Base-by-base conservation (phyloP, 2,329 filamentous ascomycete genomes). In the Penicillium sp. region DNA sequence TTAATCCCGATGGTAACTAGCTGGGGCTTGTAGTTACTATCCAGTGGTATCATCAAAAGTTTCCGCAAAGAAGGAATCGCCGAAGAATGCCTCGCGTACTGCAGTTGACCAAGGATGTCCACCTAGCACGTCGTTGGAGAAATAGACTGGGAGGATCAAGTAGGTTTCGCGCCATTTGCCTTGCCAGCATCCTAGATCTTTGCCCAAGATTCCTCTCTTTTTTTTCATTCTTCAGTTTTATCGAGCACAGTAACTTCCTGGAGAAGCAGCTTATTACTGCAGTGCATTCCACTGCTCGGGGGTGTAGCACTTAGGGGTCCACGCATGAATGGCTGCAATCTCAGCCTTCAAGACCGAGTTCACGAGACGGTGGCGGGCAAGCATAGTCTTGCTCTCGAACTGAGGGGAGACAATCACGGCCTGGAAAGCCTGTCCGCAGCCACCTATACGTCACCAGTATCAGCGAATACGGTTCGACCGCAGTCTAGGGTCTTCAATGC, bases 241-340 rank as follows among this genome's bases (percentile, higher is more conserved):
- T 13, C 25, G 11, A 7, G 10, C 6, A 27, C 11, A 7, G 4
- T 27, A 6, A 7, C 26, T 20, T 14, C 20, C 20, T 21, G 30
- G 2, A 21, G n/a, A 7, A 14, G 6, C n/a, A 6, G 4, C 50
- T 49, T 54, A 61, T 52, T 68, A 61, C 49, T 77, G 75, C 67
- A 84, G 78, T 66, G 79, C 81, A 70, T 87, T 80, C 81, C 86
- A 94, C 72, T 96, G 87, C 58, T 89, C 87, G 0, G 87, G 87
- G 7, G 90, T 96, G 71, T 89, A 86, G 65, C 90, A 95, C 70
- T 89, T 94, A 18, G 89, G 87, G 40, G 87, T 94, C 90, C 90
- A 96, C 26, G 90, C 90, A 72, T 96, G 90, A 56, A 96, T 94
- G 50, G 79, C 80, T 11, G 87, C 86, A 63, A 96, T 94, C 70